These are phyloP conservation scores for Suhomyces tanzawaensis DNA, from an alignment of 805 yeast genomes.

Conservation along the genomic window DNA sequence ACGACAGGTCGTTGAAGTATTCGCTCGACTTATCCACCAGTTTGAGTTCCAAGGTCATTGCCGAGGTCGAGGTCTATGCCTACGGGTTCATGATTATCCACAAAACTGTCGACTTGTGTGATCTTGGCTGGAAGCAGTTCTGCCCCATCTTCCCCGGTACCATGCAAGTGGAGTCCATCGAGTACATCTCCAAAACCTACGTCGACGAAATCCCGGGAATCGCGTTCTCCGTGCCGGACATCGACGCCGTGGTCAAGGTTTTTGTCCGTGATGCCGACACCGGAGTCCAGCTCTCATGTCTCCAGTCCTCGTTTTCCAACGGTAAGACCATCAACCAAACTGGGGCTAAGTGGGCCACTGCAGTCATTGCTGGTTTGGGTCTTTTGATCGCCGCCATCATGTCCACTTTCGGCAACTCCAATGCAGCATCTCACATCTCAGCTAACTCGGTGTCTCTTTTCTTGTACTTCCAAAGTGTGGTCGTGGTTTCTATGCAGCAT, in stretches of 20 bases:
- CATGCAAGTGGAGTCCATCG: slow-evolving; percentile 70
- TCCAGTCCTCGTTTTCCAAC: slow-evolving; percentile 71
- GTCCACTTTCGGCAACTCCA: slow-evolving; percentile 81
- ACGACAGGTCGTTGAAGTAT: slow-evolving; percentile 62
- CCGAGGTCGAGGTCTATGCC: slow-evolving; percentile 74
- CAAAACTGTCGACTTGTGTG: slow-evolving; percentile 60
- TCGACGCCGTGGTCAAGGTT: slow-evolving; percentile 74
- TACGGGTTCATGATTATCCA: slow-evolving; percentile 76
- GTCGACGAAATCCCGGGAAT: slow-evolving; percentile 71
- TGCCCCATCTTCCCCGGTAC: slow-evolving; percentile 86
- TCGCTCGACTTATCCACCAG: slow-evolving; percentile 68
- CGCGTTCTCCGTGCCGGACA: slow-evolving; percentile 82
- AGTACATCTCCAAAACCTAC: slow-evolving; percentile 51
- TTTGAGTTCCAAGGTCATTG: slow-evolving; percentile 62
- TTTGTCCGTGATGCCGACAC: slow-evolving; percentile 40
- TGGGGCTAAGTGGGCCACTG: slow-evolving; percentile 84
- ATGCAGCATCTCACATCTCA: slow-evolving; percentile 84
- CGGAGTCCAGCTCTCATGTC: slow-evolving; percentile 59
- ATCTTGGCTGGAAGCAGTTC: slow-evolving; percentile 74
- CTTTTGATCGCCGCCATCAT: slow-evolving; percentile 76
- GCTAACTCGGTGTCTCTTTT: slow-evolving; percentile 84
- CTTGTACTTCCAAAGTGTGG: slow-evolving; percentile 85
- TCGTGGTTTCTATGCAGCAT: slow-evolving; percentile 77
- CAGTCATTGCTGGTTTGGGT: slow-evolving; percentile 87
- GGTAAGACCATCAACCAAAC: slow-evolving; percentile 73